These are phyloP conservation scores for Martensiomyces pterosporus DNA, from an alignment of 192 early-diverging fungal species.

Conservation along the genomic window DNA sequence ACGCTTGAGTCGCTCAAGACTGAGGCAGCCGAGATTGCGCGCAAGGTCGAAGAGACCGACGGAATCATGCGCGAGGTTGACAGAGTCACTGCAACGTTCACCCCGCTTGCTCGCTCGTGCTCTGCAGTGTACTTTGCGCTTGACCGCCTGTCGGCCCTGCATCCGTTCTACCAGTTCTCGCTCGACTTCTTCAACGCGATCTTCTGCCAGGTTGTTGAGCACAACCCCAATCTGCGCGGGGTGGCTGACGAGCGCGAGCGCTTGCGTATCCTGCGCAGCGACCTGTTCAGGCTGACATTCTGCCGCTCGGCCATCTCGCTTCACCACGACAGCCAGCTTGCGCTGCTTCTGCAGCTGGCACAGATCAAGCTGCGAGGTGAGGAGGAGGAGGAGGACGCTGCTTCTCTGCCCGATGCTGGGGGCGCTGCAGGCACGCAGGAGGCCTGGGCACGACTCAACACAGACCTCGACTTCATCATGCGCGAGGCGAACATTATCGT, in stretches of 20 bases:
- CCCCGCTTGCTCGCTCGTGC: slow-evolving; percentile 87
- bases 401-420: neutral
- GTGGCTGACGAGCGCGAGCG: slow-evolving; percentile 66
- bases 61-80: slow-evolving; percentile 94
- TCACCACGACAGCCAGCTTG: slow-evolving; percentile 88
- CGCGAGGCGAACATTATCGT: slow-evolving; percentile 12
- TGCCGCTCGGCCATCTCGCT: slow-evolving; percentile 76
- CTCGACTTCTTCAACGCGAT: slow-evolving; percentile 93
- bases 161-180: slow-evolving; percentile 99
- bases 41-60: slow-evolving; percentile 93
- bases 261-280: slow-evolving; percentile 68
- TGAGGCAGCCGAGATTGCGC: slow-evolving; percentile 91
- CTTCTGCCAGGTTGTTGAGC: slow-evolving; percentile 81
- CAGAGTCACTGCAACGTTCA: slow-evolving; percentile 80
- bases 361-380: slow-evolving; percentile 74
- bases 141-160: slow-evolving; percentile 83
- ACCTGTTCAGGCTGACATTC: slow-evolving; percentile 82
- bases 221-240: slow-evolving; percentile 62
- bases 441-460: slow-evolving; percentile 38
- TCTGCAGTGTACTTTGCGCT: slow-evolving; percentile 95
- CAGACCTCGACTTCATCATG: slow-evolving; percentile 42
- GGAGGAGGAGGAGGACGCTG: slow-evolving; percentile 29
- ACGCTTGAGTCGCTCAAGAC: slow-evolving; percentile 94
- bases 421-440: slow-evolving; percentile 14
- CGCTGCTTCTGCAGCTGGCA: slow-evolving; percentile 80